Percentiles rank a stretch among this genome's conserved stretches.
phyloP scores from a whole-genome alignment of 2,329 filamentous ascomycete species.

The Calonectria crousiana region DNA sequence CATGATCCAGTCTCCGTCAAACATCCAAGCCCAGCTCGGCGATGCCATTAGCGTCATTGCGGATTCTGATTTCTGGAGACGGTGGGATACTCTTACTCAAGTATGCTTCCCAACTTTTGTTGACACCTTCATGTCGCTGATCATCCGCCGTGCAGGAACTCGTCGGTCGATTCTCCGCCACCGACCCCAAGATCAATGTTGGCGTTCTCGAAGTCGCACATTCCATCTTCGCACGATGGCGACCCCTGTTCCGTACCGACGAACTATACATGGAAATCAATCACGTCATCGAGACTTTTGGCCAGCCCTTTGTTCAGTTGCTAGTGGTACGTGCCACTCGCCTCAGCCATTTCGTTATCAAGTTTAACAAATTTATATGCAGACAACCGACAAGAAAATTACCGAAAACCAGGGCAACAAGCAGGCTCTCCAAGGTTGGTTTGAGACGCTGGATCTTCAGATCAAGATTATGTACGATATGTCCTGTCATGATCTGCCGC shows the following conservation, averaged over 20 bases:
- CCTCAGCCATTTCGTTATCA: neutral
- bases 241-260: slow-evolving; percentile 92
- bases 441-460: slow-evolving; percentile 87
- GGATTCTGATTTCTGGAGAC: slow-evolving; percentile 96
- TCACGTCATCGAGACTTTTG: slow-evolving; percentile 90
- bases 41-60: slow-evolving; percentile 98
- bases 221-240: slow-evolving; percentile 97
- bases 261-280: slow-evolving; percentile 96
- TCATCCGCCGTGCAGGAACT: slow-evolving; percentile 71
- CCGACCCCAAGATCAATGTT: slow-evolving; percentile 87
- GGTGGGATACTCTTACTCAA: slow-evolving; percentile 95
- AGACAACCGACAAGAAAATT: slow-evolving; percentile 79
- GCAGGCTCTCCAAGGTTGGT: slow-evolving; percentile 79
- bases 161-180: slow-evolving; percentile 84
- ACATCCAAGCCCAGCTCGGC: slow-evolving; percentile 92
- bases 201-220: slow-evolving; percentile 97
- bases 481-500: slow-evolving; percentile 96
- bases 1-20: slow-evolving; percentile 92
- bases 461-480: slow-evolving; percentile 96
- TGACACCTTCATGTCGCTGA: slow-evolving; percentile 12
- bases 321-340: slow-evolving; percentile 69
- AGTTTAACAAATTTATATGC: slow-evolving; percentile 32
- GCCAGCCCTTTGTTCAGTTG: slow-evolving; percentile 83
- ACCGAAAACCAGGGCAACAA: slow-evolving; percentile 82
- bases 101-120: slow-evolving; percentile 57